Conservation (phyloP, 352 stramenopile species). For the Blastocystis sp. region DNA sequence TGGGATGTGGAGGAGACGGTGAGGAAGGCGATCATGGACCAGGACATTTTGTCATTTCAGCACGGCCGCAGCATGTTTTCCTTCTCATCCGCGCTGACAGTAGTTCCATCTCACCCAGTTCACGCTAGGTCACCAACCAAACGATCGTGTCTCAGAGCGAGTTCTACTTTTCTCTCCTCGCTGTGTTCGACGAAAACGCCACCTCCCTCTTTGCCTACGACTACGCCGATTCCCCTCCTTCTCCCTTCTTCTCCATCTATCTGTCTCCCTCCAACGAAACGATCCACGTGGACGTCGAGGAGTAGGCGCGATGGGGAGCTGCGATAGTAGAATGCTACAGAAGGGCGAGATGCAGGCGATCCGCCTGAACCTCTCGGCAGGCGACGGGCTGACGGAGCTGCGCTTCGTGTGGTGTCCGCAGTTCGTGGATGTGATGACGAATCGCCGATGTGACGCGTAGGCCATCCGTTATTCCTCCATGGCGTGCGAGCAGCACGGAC, state of each 20-base stretch:
- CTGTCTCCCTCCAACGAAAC: constrained; percentile 25
- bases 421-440: not conserved
- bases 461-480: not conserved
- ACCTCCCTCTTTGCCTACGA: constrained; percentile 20
- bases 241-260: constrained; percentile 26
- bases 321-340: not conserved
- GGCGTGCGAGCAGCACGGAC: not conserved
- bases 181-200: constrained; percentile 9
- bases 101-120: not conserved
- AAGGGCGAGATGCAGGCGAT: not conserved
- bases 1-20: constrained; percentile 27
- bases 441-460: not conserved
- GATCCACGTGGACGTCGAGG: constrained; percentile 12
- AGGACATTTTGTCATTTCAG: not conserved
- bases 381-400: constrained; percentile 10
- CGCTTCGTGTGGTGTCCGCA: constrained; percentile 7
- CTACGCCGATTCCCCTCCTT: constrained; percentile 11
- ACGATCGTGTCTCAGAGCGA: not conserved
- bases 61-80: not conserved
- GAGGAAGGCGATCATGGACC: not conserved
- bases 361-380: not conserved
- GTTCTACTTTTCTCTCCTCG: constrained; percentile 13
- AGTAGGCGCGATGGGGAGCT: not conserved
- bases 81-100: not conserved
- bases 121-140: constrained; percentile 15